Percentiles rank a stretch among this genome's conserved stretches.
These are phyloP conservation scores for Nitzschia inconspicua DNA, from an alignment of 108 stramenopile species.

Conservation along the genomic window DNA sequence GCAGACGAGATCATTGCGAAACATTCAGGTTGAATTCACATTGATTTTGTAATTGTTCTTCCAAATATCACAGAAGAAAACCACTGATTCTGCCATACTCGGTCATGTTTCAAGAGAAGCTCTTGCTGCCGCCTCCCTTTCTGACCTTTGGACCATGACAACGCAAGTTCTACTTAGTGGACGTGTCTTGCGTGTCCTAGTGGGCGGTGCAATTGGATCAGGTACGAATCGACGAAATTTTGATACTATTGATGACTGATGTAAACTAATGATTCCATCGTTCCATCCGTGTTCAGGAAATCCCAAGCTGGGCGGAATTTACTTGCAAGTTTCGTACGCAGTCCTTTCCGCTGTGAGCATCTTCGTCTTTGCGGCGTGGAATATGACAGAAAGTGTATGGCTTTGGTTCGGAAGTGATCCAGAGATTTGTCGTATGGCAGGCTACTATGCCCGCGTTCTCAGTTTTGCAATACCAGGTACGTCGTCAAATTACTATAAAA, in stretches of 20 bases:
- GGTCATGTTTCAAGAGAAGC: conserved; percentile 52
- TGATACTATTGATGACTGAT: too few species aligned
- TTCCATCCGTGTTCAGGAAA: too few species aligned
- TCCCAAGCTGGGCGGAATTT: conserved; percentile 61
- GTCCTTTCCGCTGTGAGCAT: conserved; percentile 42
- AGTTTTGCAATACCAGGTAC: conserved; percentile 60
- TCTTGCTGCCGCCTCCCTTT: conserved; percentile 61
- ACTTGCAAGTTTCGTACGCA: conserved; percentile 52
- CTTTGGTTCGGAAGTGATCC: conserved; percentile 43
- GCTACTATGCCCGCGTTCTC: conserved; percentile 65
- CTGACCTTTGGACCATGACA: conserved; percentile 66
- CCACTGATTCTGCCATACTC: conserved; percentile 5
- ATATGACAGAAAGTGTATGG: conserved; percentile 58
- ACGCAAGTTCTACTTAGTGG: conserved; percentile 57
- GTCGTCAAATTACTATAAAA: too few species aligned
- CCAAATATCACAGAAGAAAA: conserved; percentile 7
- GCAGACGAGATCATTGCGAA: not conserved
- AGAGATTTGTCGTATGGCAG: conserved; percentile 54
- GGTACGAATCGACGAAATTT: too few species aligned
- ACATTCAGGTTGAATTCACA: not conserved
- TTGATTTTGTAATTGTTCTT: not conserved
- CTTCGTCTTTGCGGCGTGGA: conserved; percentile 60
- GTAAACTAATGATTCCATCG: too few species aligned
- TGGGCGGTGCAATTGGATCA: conserved; percentile 48
- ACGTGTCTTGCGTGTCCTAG: conserved; percentile 30